Evolutionary conservation across 176 grass and related monocot species (phyloP).

Genomic region (Rhynchospora pubera): DNA sequence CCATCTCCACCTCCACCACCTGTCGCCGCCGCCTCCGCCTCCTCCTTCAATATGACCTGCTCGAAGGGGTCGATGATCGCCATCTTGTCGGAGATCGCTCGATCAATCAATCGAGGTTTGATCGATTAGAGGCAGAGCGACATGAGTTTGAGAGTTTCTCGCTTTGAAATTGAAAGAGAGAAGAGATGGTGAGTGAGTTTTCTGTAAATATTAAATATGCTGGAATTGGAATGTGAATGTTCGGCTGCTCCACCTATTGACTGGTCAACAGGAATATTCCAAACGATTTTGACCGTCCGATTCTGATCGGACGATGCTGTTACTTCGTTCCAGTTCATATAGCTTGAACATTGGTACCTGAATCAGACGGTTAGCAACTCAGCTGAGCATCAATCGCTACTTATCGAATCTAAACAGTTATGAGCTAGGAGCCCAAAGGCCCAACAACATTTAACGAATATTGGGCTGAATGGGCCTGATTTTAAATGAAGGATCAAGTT

Average conservation of each 20-base stretch:
- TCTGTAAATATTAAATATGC: not conserved
- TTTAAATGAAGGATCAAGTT: too few species aligned
- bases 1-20: constrained; percentile 28
- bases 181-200: not conserved
- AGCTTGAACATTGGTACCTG: too few species aligned
- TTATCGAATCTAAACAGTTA: too few species aligned
- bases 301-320: not conserved
- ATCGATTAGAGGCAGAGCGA: not conserved
- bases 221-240: not conserved
- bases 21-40: constrained; percentile 27
- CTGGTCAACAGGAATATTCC: not conserved
- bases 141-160: not conserved
- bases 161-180: too few species aligned
- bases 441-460: too few species aligned
- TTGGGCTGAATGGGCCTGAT: too few species aligned
- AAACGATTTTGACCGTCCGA: not conserved
- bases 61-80: constrained; percentile 79
- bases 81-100: not conserved
- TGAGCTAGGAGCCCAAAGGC: too few species aligned
- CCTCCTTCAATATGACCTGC: constrained; percentile 57
- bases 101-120: not conserved
- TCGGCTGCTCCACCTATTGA: not conserved
- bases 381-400: too few species aligned
- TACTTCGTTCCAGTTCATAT: too few species aligned
- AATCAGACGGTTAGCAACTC: too few species aligned